phyloP scores from a whole-genome alignment of 345 rosid species.

The Boechera divaricarpa region DNA sequence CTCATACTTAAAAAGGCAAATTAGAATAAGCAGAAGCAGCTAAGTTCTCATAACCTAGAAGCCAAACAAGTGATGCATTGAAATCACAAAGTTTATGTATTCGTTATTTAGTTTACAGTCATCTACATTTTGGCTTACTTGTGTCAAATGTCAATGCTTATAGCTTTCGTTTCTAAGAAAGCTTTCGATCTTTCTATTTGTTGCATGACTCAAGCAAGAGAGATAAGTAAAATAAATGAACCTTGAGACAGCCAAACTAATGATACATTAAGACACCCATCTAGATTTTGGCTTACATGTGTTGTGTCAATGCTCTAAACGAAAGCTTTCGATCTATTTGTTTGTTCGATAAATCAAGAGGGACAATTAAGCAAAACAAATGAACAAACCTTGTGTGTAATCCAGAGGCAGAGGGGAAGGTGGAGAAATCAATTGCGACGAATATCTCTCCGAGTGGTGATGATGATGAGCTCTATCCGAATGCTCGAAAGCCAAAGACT shows the following conservation, averaged over 20 bases:
- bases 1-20: background rate
- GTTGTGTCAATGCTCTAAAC: background rate
- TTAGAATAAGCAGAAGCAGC: slow-evolving; percentile 17
- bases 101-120: too few species aligned
- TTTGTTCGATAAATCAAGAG: background rate
- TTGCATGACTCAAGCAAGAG: too few species aligned
- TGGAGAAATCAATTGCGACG: slow-evolving; percentile 46
- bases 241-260: slow-evolving; percentile 4
- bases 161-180: too few species aligned
- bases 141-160: too few species aligned
- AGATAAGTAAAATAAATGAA: too few species aligned
- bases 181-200: too few species aligned
- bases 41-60: background rate
- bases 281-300: background rate
- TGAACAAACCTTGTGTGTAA: slow-evolving; percentile 49
- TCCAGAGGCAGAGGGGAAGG: slow-evolving; percentile 41
- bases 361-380: background rate
- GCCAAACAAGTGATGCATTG: too few species aligned
- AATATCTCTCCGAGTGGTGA: slow-evolving; percentile 46
- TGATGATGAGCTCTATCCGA: slow-evolving; percentile 36
- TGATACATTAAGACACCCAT: background rate
- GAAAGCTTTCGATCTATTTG: background rate
- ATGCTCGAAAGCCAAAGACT: slow-evolving; percentile 38
- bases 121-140: too few species aligned
- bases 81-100: too few species aligned